phyloP scores from a whole-genome alignment of 768 basidiomycete genomes.

The Panaeolus papilionaceus region DNA sequence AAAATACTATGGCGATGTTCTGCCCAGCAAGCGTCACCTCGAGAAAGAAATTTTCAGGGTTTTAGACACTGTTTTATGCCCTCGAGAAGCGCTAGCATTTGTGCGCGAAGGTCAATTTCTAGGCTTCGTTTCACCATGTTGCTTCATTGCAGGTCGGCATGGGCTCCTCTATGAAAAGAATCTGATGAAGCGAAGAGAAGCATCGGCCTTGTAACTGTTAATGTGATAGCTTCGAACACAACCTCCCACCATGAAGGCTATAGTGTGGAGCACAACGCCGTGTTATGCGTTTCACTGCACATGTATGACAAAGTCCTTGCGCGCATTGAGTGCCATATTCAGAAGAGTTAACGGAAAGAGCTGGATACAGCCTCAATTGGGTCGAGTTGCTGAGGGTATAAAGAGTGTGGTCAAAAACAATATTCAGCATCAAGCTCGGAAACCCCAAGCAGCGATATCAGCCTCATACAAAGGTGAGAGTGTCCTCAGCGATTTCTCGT shows the following conservation, averaged over 20 bases:
- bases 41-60: too few species aligned
- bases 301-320: neutral
- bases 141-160: neutral
- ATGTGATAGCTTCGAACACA: neutral
- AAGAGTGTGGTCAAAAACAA: neutral
- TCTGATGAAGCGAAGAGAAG: neutral
- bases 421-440: neutral
- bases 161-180: neutral
- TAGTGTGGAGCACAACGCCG: neutral
- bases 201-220: neutral
- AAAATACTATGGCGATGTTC: too few species aligned
- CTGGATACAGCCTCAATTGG: neutral
- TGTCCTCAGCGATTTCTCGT: neutral
- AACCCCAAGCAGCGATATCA: neutral
- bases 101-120: too few species aligned
- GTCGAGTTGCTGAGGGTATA: neutral
- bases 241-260: too few species aligned
- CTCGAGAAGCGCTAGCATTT: too few species aligned
- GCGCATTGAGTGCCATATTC: neutral
- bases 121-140: too few species aligned
- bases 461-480: neutral
- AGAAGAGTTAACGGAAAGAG: neutral
- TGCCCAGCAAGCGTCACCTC: too few species aligned
- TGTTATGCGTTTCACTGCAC: neutral
- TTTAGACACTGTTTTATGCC: too few species aligned